Conservation (phyloP, 768 basidiomycete species). For the Lactifluus volemus region DNA sequence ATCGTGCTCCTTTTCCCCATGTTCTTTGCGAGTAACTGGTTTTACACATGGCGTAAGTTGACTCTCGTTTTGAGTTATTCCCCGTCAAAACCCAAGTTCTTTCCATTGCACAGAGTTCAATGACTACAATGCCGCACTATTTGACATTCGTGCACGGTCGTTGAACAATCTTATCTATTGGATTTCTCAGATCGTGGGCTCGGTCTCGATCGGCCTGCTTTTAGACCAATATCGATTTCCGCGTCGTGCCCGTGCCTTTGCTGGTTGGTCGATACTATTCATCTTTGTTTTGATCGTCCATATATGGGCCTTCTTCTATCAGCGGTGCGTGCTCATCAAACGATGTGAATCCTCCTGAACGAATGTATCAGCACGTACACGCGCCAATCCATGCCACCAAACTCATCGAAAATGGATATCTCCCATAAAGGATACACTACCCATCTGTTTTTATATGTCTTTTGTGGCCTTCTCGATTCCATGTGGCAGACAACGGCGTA, state of each 20-base stretch:
- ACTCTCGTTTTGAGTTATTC: neutral
- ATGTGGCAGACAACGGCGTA: constrained; percentile 84
- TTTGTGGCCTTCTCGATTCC: constrained; percentile 67
- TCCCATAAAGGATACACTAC: constrained; percentile 44
- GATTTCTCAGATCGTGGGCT: constrained; percentile 70
- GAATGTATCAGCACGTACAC: constrained; percentile 45
- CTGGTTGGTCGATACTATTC: constrained; percentile 56
- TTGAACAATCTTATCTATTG: constrained; percentile 77
- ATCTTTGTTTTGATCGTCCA: constrained; percentile 60
- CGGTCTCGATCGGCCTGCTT: constrained; percentile 57
- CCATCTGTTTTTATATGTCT: constrained; percentile 55
- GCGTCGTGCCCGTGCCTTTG: constrained; percentile 63
- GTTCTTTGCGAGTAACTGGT: constrained; percentile 81
- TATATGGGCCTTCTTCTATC: constrained; percentile 71
- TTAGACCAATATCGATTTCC: constrained; percentile 49
- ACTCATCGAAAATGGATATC: constrained; percentile 49
- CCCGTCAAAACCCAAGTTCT: neutral
- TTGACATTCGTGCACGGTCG: constrained; percentile 70
- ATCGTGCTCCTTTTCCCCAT: constrained; percentile 75
- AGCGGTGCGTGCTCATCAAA: constrained; percentile 37
- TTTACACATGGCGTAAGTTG: constrained; percentile 73
- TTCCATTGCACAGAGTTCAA: constrained; percentile 49
- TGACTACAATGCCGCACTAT: constrained; percentile 69
- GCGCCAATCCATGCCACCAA: constrained; percentile 36
- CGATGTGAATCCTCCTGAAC: neutral